Base-by-base conservation (phyloP, 106 monocot genomes). In the Hemerocallis citrina region DNA sequence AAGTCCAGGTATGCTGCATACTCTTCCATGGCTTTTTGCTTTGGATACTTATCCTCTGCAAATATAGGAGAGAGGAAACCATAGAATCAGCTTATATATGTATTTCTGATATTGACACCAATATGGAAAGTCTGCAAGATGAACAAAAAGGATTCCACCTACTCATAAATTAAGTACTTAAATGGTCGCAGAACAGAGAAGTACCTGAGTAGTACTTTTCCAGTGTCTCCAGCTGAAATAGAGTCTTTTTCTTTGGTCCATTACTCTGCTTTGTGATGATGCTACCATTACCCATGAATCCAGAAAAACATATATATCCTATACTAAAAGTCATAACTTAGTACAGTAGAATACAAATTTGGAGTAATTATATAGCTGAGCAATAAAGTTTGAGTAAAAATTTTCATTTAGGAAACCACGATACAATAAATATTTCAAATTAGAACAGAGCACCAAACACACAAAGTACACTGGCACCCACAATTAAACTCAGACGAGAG, bases 21-120 rank as follows among this genome's bases (percentile, higher is more conserved):
- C 39, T 81, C 71, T 52, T 72, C 72, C 73, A 92, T 81, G 6
- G 27, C 70, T 59, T 60, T 52, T 12, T 63, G 75, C 39, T 68
- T 72, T 16, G 92, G 92, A 59, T 88, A 79, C 43, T 71, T 78
- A 1, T 88, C 72, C 61, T 68, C 92, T 92, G 76, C 35, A 52
- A 28, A 8, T 47, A 55, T 21, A 40, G 3, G 31, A 42, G 19
- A 65, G 6, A 61, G 12, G 65, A 33, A 52, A 21, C 16, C 36
- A 16, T 62, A 21, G 5, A 21, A 55, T 48, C 34, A 35, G 37
- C 34, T 23, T 39, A 40, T 21, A 40, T 3, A 39, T 59, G 37
- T 13, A 3, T 54, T 4, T 20, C 17, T 58, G 13, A 21, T 14
- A 59, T 40, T 3, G 13, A 13, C 12, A 50, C 23, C 22, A 5